These are phyloP conservation scores for Colletotrichum nymphaeae DNA, from an alignment of 2,329 filamentous ascomycete species.

Conservation along the genomic window DNA sequence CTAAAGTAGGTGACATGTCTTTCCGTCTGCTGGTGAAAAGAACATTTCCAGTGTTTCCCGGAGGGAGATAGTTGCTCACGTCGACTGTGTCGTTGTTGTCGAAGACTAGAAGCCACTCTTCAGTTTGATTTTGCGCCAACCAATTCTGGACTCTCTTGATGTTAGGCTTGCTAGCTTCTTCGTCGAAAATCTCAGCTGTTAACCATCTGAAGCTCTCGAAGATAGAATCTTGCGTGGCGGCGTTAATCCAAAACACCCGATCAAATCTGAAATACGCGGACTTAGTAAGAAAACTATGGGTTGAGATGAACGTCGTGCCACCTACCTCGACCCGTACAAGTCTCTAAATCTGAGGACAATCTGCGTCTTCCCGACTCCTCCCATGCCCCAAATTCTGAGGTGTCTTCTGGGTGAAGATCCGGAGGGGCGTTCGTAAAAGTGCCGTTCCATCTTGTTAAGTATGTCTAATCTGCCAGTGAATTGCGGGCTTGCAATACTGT, in stretches of 20 bases:
- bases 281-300: neutral
- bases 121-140: constrained; percentile 32
- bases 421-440: constrained; percentile 24
- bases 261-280: constrained; percentile 38
- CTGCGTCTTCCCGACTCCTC: constrained; percentile 46
- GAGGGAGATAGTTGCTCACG: constrained; percentile 36
- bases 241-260: constrained; percentile 45
- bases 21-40: constrained; percentile 42
- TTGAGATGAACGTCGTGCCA: neutral
- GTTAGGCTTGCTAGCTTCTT: constrained; percentile 1
- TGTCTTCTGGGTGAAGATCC: constrained; percentile 29
- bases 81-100: constrained; percentile 42
- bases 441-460: constrained; percentile 36
- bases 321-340: constrained; percentile 35
- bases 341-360: constrained; percentile 43
- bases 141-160: constrained; percentile 32
- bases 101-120: constrained; percentile 46
- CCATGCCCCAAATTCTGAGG: constrained; percentile 43
- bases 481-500: neutral
- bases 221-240: constrained; percentile 37
- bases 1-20: neutral
- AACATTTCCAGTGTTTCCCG: constrained; percentile 39
- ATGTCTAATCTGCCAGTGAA: constrained; percentile 43
- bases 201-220: constrained; percentile 39
- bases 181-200: constrained; percentile 20